Evolutionary conservation across 257 asterid species (phyloP).

Genomic region (Solanum gandarillasii): DNA sequence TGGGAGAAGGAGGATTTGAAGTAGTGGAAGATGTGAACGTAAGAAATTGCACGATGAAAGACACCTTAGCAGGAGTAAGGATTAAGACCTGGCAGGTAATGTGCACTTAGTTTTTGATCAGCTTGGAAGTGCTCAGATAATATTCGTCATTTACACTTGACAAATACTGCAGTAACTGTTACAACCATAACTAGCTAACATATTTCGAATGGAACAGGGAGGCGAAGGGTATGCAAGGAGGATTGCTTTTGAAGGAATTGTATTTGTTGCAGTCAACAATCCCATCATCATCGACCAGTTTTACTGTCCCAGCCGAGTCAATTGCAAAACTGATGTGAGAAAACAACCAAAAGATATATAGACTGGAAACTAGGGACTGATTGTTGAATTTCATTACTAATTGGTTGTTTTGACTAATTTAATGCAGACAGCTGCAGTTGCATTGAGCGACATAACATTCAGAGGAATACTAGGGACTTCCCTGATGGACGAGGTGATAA

Average conservation of each 20-base stretch:
- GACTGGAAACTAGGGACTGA: not conserved
- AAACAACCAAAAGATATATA: not conserved
- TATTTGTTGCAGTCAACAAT: slow-evolving; percentile 34
- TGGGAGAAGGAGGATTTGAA: slow-evolving; percentile 49
- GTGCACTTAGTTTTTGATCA: not conserved
- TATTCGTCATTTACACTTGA: not conserved
- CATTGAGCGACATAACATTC: slow-evolving; percentile 37
- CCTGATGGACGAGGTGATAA: slow-evolving; percentile 26
- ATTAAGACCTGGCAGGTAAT: slow-evolving; percentile 50
- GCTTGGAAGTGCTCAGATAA: not conserved
- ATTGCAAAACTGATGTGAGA: slow-evolving; percentile 45
- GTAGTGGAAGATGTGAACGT: slow-evolving; percentile 50
- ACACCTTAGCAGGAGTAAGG: slow-evolving; percentile 48
- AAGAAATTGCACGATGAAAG: slow-evolving; percentile 39
- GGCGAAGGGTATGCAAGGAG: slow-evolving; percentile 54
- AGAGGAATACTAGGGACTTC: slow-evolving; percentile 50
- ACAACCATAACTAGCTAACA: not conserved
- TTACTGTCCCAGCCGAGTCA: slow-evolving; percentile 44
- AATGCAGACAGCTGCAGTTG: slow-evolving; percentile 41
- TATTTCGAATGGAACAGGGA: slow-evolving; percentile 24
- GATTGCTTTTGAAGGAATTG: slow-evolving; percentile 40
- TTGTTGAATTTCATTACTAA: not conserved
- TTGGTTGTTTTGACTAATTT: not conserved
- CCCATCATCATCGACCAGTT: slow-evolving; percentile 54
- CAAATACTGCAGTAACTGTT: not conserved